Base-by-base conservation (phyloP, 1,284 basidiomycete genomes). In the Ganoderma resinaceum region DNA sequence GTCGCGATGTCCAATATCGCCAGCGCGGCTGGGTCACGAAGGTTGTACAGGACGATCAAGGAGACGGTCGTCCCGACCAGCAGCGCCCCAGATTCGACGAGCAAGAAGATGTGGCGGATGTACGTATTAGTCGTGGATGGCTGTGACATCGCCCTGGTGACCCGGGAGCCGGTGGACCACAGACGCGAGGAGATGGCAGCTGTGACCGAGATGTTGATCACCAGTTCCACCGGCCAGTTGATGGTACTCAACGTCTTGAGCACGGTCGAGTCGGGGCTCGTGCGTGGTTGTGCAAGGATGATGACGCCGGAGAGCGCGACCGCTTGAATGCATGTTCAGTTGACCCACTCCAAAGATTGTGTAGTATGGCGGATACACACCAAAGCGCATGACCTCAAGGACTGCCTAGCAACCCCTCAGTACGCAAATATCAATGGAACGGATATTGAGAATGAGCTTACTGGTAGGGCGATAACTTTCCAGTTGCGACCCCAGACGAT, bases 11-110 rank as follows among this genome's bases (percentile, higher is more conserved):
- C 63, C 14, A 62, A 31, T 20, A 35, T 26, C 2, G 55, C 23
- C 2, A 68, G 57, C 4, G 43, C 58, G 0, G 60, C 43, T 2
- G 66, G 66, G 58, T 52, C 43, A 2, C 31, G 8, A 4, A 26
- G 6, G n/a, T 60, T 16, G 46, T 61, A 64, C 12, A 68, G 42
- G 5, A 61, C n/a, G 9, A 68, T 20, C 63, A 68, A 31, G 23
- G 29, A n/a, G 11, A 64, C 8, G 31, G 66, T 68, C 16, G 43
- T n/a, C 12, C 37, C 31, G 18, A 58, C 14, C 1, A 58, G 33
- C n/a, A 66, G 23, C 9, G 60, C 65, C 3, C 65, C 65, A 3
- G 65, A 66, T n/a, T 66, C 65, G 18, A 66, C 38, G 18, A 66
- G 35, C 33, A 46, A 31, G 60, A 66, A 66, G 7, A 66, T 66